These are phyloP conservation scores for Lathyrus oleraceus DNA, from an alignment of 306 rosid genomes.

Conservation along the genomic window DNA sequence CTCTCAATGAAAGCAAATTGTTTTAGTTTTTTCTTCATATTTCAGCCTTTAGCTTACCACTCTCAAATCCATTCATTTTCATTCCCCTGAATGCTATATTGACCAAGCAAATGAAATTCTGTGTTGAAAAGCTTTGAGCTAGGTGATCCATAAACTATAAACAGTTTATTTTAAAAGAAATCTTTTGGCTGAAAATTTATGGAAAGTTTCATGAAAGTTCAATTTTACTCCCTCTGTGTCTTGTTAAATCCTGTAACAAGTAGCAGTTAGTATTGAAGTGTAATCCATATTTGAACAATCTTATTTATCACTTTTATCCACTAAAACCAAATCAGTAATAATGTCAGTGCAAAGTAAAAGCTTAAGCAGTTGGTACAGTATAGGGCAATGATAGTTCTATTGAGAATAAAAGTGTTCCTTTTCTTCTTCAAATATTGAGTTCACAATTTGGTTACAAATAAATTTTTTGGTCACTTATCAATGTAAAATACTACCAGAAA, in stretches of 20 bases:
- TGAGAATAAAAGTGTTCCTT: slow-evolving; percentile 37
- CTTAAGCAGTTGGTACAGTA: slow-evolving; percentile 1
- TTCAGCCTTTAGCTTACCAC: not conserved
- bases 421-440: slow-evolving; percentile 27
- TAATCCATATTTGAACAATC: too few species aligned
- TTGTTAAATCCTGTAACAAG: not conserved
- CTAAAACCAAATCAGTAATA: not conserved
- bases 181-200: too few species aligned
- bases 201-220: not conserved
- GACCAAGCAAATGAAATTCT: not conserved
- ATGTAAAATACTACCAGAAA: slow-evolving; percentile 31
- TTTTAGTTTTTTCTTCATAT: not conserved
- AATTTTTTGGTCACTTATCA: slow-evolving; percentile 13
- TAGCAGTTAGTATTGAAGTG: too few species aligned
- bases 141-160: too few species aligned
- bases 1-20: not conserved
- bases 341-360: not conserved
- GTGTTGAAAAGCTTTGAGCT: too few species aligned
- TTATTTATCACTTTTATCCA: too few species aligned
- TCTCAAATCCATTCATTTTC: not conserved
- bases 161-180: too few species aligned
- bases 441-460: slow-evolving; percentile 20
- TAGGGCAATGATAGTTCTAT: slow-evolving; percentile 2
- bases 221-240: not conserved
- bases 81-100: not conserved